These are phyloP conservation scores for Boletellus deceptivus DNA, from an alignment of 1,284 basidiomycete species.

Conservation along the genomic window DNA sequence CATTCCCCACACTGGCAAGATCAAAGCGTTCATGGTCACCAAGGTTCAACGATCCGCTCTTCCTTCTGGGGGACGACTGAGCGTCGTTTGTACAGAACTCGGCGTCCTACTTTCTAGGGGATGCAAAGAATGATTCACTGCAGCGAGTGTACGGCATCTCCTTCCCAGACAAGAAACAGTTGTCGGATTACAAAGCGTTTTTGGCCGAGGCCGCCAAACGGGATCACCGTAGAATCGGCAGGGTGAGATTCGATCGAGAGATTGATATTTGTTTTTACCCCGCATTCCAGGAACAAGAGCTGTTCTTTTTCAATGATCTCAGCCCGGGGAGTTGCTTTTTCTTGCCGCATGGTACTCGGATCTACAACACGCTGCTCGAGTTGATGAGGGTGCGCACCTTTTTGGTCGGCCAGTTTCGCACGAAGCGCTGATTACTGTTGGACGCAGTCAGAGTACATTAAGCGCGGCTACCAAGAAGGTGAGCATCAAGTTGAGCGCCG, in stretches of 20 bases:
- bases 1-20: slow-evolving; percentile 95
- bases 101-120: slow-evolving; percentile 97
- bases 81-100: slow-evolving; percentile 66
- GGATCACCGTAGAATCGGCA: slow-evolving; percentile 95
- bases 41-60: slow-evolving; percentile 52
- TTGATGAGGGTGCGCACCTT: slow-evolving; percentile 76
- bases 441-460: slow-evolving; percentile 72
- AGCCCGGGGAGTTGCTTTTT: slow-evolving; percentile 97
- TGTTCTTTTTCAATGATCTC: slow-evolving; percentile 98
- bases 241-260: slow-evolving; percentile 41
- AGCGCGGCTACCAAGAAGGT: slow-evolving; percentile 88
- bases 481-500: not conserved
- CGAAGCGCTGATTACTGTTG: slow-evolving; percentile 1
- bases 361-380: slow-evolving; percentile 94
- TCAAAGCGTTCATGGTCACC: slow-evolving; percentile 95
- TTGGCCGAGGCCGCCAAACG: slow-evolving; percentile 96
- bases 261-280: slow-evolving; percentile 3
- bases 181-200: slow-evolving; percentile 95
- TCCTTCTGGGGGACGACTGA: not conserved
- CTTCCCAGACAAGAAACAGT: slow-evolving; percentile 97
- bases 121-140: slow-evolving; percentile 91
- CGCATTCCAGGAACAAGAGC: slow-evolving; percentile 78
- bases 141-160: slow-evolving; percentile 99
- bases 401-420: not conserved
- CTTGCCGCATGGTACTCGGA: slow-evolving; percentile 94